A percentile compares a stretch with the other conserved stretches of the same genome.
Evolutionary conservation across 805 yeast species (phyloP).

Genomic region (Wickerhamiella allomyrinae): DNA sequence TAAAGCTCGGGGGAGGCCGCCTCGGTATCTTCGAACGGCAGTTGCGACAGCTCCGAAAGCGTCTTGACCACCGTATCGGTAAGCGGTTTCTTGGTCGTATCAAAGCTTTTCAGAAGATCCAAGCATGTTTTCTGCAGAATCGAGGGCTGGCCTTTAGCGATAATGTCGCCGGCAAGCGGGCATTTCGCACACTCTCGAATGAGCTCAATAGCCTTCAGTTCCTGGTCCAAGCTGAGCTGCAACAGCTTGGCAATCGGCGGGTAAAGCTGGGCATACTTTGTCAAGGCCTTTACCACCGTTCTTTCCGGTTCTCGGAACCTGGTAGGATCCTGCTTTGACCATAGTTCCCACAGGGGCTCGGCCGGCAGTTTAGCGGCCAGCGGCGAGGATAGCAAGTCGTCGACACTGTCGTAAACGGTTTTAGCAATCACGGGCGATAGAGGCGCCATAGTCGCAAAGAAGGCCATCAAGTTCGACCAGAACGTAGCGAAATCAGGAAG

Average conservation of each 20-base stretch:
- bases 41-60: conserved; percentile 5
- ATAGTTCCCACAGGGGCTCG: conserved; percentile 21
- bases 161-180: conserved; percentile 4
- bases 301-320: conserved; percentile 30
- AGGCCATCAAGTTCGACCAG: conserved; percentile 47
- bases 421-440: conserved; percentile 39
- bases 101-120: conserved; percentile 28
- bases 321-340: conserved; percentile 30
- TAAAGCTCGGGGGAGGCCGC: conserved; percentile 2
- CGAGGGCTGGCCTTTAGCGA: conserved; percentile 45
- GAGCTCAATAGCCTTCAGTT: conserved; percentile 4
- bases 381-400: conserved; percentile 31
- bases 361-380: conserved; percentile 8
- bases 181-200: conserved; percentile 12
- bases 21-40: conserved; percentile 4
- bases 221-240: conserved; percentile 1
- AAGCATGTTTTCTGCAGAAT: conserved; percentile 49
- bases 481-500: conserved; percentile 22
- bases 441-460: conserved; percentile 31
- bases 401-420: conserved; percentile 40
- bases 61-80: conserved; percentile 5
- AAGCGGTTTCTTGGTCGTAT: conserved; percentile 11
- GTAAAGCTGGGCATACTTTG: conserved; percentile 17
- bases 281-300: conserved; percentile 40
- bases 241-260: conserved; percentile 3